Evolutionary conservation across 2,329 filamentous ascomycete genomes (phyloP), one percentile per base, ranked within the genome.

Genomic region (Tolypocladium paradoxum): DNA sequence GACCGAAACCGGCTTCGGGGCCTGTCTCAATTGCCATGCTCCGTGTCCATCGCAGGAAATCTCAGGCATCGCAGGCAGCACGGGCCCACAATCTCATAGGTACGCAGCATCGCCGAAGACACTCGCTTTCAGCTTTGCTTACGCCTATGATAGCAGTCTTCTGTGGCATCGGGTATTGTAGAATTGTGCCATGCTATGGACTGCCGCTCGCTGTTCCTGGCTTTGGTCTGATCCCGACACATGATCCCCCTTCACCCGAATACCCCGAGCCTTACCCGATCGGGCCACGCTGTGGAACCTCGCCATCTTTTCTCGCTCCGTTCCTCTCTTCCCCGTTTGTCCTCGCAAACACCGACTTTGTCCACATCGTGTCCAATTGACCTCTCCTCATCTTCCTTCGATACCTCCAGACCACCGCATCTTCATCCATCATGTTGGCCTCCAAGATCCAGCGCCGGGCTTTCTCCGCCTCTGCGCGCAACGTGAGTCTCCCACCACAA

Each of bases 391-490:
- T 56, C 49, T 59, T 53, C 53, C 55, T 36, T 57, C 50, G 53
- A 58, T 55, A 59, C 57, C 54, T 54, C 55, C 54, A 46, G 45
- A 46, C 54, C 54, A 55, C 53, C 50, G 53, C 56, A 55, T 54
- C 57, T 37, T 55, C 61, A 57, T 58, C 62, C 68, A 71, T 56
- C 58, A 91, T 95, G 89, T 92, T 92, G 73, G 82, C 81, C 70
- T 78, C 82, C 61, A 77, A 69, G 62, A 76, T 86, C 72, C 87
- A 90, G 78, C 81, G 83, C 75, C 83, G 88, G 68, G 85, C 87
- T 70, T 91, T 91, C 76, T 90, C 88, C 68, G 86, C 82, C 69
- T 86, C 87, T 68, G 84, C 87, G 65, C 79, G 83, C 73, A 80
- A 89, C 75, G 87, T 91, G 74, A 72, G 81, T 73, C 53, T 37